Conservation (phyloP, 2,329 filamentous ascomycete species). For the Colletotrichum sp. region DNA sequence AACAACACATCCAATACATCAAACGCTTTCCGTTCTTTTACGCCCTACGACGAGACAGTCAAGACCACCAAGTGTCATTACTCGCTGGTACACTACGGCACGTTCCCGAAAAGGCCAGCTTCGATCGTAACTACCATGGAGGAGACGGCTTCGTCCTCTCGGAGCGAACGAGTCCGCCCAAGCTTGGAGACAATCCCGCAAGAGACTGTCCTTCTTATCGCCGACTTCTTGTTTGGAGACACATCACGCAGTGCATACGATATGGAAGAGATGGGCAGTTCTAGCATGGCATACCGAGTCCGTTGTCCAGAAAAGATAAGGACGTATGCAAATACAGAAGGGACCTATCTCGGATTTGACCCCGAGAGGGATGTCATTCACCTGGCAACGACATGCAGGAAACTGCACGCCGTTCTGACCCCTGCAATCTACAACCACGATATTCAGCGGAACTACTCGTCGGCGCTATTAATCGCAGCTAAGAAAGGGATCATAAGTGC, state of each 20-base stretch:
- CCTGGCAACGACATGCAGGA: not conserved
- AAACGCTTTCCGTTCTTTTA: no score
- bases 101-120: no score
- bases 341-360: fast-evolving
- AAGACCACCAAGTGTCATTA: no score
- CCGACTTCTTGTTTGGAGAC: not conserved
- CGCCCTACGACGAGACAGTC: no score
- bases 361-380: not conserved
- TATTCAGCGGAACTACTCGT: not conserved
- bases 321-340: not conserved
- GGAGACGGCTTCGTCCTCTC: not conserved
- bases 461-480: not conserved
- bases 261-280: fast-evolving
- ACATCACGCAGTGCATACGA: not conserved
- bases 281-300: fast-evolving
- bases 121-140: no score
- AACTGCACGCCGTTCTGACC: not conserved
- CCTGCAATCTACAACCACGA: not conserved
- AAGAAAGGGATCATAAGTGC: not conserved
- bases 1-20: no score
- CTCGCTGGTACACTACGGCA: no score
- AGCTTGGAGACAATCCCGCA: not conserved
- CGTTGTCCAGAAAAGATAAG: not conserved
- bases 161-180: not conserved
- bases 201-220: not conserved